These are phyloP conservation scores for Lolium rigidum DNA, from an alignment of 176 grass and related monocot species.

Conservation along the genomic window DNA sequence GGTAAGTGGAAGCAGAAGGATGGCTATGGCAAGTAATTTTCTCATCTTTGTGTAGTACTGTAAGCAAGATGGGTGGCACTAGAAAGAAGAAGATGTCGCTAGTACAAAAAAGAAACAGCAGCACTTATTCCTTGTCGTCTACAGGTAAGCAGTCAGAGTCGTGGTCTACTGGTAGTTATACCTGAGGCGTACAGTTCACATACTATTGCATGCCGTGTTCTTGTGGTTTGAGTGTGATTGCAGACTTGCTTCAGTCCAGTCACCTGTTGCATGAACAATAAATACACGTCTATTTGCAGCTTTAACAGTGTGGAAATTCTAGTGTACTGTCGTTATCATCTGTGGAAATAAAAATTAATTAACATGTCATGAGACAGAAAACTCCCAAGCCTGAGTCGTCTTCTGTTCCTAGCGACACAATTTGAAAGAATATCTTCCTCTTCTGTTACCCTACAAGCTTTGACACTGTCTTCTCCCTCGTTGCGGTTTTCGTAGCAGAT, in stretches of 20 bases:
- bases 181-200: not conserved
- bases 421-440: not conserved
- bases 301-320: not conserved
- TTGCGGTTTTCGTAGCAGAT: not conserved
- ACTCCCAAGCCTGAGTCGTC: not conserved
- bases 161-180: not conserved
- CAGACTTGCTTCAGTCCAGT: not conserved
- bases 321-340: not conserved
- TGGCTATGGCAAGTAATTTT: not conserved
- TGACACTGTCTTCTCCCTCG: not conserved
- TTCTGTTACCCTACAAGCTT: not conserved
- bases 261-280: not conserved
- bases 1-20: constrained; percentile 2
- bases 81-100: not conserved
- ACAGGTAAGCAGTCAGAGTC: not conserved
- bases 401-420: not conserved
- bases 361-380: not conserved
- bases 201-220: not conserved
- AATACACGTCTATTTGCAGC: too few relatives aligned
- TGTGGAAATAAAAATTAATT: not conserved
- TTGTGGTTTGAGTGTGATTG: not conserved
- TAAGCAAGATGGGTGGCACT: not conserved
- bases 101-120: not conserved
- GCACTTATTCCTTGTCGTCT: not conserved
- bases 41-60: not conserved